phyloP scores from a whole-genome alignment of 2,329 filamentous ascomycete genomes.

The Pseudophaeomoniella oleicola region DNA sequence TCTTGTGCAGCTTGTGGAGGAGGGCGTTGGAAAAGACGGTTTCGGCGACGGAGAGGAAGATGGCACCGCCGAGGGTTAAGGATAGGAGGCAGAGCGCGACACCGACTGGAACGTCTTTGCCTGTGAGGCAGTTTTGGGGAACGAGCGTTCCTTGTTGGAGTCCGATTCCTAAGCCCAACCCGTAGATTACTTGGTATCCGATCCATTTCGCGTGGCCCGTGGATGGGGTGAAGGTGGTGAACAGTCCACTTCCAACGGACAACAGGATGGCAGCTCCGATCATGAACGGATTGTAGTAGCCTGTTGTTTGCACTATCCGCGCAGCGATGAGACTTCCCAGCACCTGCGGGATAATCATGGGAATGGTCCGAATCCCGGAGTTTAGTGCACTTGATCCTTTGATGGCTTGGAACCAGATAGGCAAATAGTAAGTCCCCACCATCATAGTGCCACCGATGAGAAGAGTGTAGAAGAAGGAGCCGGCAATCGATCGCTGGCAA shows the following conservation, averaged over 20 bases:
- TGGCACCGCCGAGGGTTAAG: constrained; percentile 21
- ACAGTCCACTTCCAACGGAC: constrained; percentile 19
- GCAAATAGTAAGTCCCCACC: constrained; percentile 5
- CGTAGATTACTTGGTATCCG: constrained; percentile 17
- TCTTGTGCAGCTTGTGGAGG: constrained; percentile 11
- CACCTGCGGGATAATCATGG: constrained; percentile 5
- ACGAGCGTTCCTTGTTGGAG: constrained; percentile 21
- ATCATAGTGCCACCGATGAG: constrained; percentile 4
- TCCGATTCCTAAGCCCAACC: constrained; percentile 10
- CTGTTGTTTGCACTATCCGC: constrained; percentile 7
- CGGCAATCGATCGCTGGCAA: constrained; percentile 19
- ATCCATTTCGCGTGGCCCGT: constrained; percentile 17
- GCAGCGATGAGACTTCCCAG: constrained; percentile 2
- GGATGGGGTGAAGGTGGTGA: constrained; percentile 19
- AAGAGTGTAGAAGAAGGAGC: neutral
- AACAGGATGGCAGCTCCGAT: constrained; percentile 17
- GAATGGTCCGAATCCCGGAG: constrained; percentile 5
- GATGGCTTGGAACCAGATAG: constrained; percentile 10
- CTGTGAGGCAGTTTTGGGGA: constrained; percentile 18
- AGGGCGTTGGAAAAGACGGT: constrained; percentile 24
- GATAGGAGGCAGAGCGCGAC: constrained; percentile 21
- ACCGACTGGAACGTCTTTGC: constrained; percentile 19
- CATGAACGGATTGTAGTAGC: constrained; percentile 27
- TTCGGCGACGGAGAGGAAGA: constrained; percentile 23
- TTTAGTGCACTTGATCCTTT: constrained; percentile 4